Percentiles rank a stretch among this genome's conserved stretches.
Evolutionary conservation across 176 grass and related monocot genomes (phyloP).

Genomic region (Avena eriantha): DNA sequence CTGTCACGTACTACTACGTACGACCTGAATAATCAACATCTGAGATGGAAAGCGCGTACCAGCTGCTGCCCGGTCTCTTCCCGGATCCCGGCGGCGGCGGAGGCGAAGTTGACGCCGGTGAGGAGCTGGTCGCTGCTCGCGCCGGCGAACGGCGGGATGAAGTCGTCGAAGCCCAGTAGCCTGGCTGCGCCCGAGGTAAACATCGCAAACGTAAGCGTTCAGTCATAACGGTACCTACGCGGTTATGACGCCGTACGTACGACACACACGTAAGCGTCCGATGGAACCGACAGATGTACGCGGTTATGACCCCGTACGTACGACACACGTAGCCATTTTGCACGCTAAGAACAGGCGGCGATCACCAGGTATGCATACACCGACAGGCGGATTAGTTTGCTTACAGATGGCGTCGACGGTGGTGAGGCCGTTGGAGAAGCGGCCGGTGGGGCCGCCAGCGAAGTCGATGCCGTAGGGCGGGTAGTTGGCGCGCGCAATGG

Average conservation of each 20-base stretch:
- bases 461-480: constrained; percentile 91
- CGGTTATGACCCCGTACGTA: no score
- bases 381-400: no score
- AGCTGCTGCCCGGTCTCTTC: constrained; percentile 88
- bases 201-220: neutral
- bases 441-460: constrained; percentile 66
- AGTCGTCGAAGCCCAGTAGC: constrained; percentile 77
- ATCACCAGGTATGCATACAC: no score
- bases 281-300: no score
- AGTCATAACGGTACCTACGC: no score
- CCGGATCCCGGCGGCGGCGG: constrained; percentile 83
- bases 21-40: neutral
- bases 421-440: constrained; percentile 90
- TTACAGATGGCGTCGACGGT: constrained; percentile 78
- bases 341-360: no score
- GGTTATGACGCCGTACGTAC: no score
- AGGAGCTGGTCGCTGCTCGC: constrained; percentile 64
- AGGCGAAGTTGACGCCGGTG: constrained; percentile 85
- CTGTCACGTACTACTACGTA: neutral
- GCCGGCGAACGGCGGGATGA: constrained; percentile 70
- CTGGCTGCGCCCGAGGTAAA: constrained; percentile 45
- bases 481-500: constrained; percentile 85
- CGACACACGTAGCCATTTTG: no score
- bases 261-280: no score
- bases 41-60: neutral